Conservation (phyloP, 306 rosid genomes). For the Lathyrus oleraceus region DNA sequence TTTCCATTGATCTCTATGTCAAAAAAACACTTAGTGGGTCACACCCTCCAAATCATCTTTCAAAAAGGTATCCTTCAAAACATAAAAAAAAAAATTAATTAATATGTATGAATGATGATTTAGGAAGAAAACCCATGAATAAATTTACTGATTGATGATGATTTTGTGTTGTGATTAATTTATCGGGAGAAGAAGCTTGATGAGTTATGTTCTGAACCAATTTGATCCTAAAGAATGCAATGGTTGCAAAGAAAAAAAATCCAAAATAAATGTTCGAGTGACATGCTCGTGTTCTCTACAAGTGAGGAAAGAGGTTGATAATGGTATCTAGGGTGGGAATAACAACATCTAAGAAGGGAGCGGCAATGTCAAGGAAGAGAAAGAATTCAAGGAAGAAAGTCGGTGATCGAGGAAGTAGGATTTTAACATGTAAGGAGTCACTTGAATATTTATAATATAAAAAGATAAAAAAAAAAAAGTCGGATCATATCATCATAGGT, state of each 20-base stretch:
- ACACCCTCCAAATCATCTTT: constrained; percentile 43
- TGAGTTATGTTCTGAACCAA: constrained; percentile 31
- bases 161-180: constrained; percentile 1
- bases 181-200: constrained; percentile 6
- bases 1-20: constrained; percentile 44
- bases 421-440: too few species aligned
- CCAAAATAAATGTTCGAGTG: constrained; percentile 38
- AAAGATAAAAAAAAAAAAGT: too few species aligned
- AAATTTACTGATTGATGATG: constrained; percentile 23
- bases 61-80: constrained; percentile 34
- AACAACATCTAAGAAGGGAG: too few species aligned
- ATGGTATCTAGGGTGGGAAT: too few species aligned
- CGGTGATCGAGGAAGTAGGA: too few species aligned
- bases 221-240: constrained; percentile 42
- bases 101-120: neutral
- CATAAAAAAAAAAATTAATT: too few species aligned
- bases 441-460: too few species aligned
- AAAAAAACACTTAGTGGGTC: constrained; percentile 46
- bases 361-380: too few species aligned
- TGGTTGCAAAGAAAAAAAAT: constrained; percentile 44
- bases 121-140: neutral
- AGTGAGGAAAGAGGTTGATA: too few species aligned
- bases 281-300: too few species aligned
- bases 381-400: too few species aligned
- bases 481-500: too few species aligned